Evolutionary conservation across 2,329 filamentous ascomycete genomes (phyloP).

Genomic region (Microsporum audouinii): DNA sequence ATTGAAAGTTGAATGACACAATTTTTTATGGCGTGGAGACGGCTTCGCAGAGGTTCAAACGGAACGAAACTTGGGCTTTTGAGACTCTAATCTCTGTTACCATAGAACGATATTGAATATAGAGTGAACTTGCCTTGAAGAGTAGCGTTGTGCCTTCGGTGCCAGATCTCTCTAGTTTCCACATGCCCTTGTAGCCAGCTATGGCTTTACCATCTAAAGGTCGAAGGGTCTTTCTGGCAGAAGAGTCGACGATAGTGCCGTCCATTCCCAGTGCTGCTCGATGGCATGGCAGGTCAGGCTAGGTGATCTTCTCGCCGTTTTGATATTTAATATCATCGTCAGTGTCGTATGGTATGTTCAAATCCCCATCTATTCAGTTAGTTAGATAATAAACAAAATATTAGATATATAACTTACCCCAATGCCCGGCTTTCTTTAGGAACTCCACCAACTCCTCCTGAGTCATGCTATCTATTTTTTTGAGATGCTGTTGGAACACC

Average conservation of each 20-base stretch:
- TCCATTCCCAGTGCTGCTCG: too few relatives aligned
- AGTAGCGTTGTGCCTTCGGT: neutral
- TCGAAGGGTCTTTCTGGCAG: too few relatives aligned
- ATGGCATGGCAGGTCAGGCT: neutral
- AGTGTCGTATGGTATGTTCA: conserved; percentile 42
- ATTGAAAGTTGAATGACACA: neutral
- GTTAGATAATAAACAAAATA: neutral
- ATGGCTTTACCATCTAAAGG: too few relatives aligned
- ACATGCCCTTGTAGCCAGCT: neutral
- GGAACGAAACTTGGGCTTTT: neutral
- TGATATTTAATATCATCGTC: conserved; percentile 44
- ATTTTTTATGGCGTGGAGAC: too few relatives aligned
- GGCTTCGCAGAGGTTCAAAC: neutral
- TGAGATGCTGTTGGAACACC: neutral
- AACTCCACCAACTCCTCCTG: neutral
- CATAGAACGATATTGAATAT: neutral
- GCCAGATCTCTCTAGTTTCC: neutral
- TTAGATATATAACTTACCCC: conserved; percentile 1
- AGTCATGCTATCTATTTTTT: neutral
- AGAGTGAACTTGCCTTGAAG: neutral
- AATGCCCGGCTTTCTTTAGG: neutral
- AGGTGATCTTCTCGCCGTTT: conserved; percentile 16
- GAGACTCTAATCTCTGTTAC: neutral
- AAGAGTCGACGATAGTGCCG: too few relatives aligned
- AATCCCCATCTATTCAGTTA: neutral